These are phyloP conservation scores for Yamadazyma phyllophila DNA, from an alignment of 805 yeast genomes.

Conservation along the genomic window DNA sequence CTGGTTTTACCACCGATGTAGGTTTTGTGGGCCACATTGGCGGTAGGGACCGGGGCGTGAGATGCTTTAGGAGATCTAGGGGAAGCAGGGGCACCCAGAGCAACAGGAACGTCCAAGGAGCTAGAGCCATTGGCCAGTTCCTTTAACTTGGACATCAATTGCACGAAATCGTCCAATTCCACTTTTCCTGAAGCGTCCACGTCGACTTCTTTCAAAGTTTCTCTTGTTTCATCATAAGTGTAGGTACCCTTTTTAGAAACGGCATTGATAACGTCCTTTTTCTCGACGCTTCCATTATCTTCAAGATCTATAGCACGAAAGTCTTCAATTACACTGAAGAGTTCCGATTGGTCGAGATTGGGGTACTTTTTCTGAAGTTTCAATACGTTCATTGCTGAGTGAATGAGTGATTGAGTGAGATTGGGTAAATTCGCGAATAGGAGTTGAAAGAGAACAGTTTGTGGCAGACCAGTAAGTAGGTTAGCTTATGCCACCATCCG, in stretches of 20 bases:
- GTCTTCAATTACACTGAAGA: conserved; percentile 80
- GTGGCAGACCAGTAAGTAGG: too few relatives aligned
- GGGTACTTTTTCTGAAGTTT: conserved; percentile 76
- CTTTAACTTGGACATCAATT: conserved; percentile 75
- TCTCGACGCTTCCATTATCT: conserved; percentile 93
- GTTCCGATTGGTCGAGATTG: conserved; percentile 76
- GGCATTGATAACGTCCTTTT: conserved; percentile 82
- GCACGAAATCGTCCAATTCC: conserved; percentile 91
- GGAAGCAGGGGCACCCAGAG: conserved; percentile 15
- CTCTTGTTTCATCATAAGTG: conserved; percentile 89
- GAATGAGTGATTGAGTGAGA: too few relatives aligned
- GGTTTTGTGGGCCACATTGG: conserved; percentile 53
- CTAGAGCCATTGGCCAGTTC: conserved; percentile 29
- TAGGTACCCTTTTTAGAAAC: conserved; percentile 77
- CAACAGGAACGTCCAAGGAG: conserved; percentile 16
- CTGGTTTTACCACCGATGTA: conserved; percentile 83
- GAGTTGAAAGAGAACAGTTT: too few relatives aligned
- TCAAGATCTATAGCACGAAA: conserved; percentile 83
- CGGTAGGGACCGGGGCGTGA: conserved; percentile 43
- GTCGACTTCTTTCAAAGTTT: conserved; percentile 82
- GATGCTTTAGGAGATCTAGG: conserved; percentile 23
- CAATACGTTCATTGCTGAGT: conserved; percentile 37
- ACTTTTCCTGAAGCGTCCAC: conserved; percentile 98
- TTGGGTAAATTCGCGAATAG: too few relatives aligned
- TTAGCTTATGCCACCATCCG: too few relatives aligned